Base-by-base conservation (phyloP, 805 yeast species). In the Hanseniaspora meyeri region DNA sequence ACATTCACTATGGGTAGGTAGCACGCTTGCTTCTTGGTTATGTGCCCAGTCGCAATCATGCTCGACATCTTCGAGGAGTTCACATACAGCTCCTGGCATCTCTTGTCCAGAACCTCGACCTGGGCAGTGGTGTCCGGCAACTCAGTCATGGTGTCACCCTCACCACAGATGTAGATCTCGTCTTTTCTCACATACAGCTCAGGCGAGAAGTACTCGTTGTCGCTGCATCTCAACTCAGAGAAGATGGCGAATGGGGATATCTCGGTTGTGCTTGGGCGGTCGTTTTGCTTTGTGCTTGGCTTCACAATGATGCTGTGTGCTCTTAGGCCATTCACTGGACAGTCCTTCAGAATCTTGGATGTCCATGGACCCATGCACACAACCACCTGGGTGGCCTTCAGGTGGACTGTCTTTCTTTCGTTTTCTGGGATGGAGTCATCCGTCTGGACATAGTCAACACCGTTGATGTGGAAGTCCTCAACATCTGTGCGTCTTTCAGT, bases 291-390 rank as follows among this genome's bases (percentile, higher is more conserved):
- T 17, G 29, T 46, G 57, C 82, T 78, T 4, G 97, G 97, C 47
- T 87, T 80, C 55, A 93, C 79, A 0, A 96, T 89, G 65, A 91
- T 90, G 31, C 96, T 87, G 70, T 93, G 97, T 1, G 97, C 97
- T 62, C 97, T 77, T 60, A 91, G 73, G 5, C 97, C 97, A 2
- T 91, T 83, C 12, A 91, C 89, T 32, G 97, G 98, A 66, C 97
- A 90, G 62, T 85, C 89, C 2, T 95, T 95, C 58, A 91, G 71
- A 45, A 91, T 79, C 64, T 83, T 84, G 1, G 96, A 84, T 2
- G 97, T 89, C 98, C 98, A 91, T 12, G 98, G 98, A 0, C 98
- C 98, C 62, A 87, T 86, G 0, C 95, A 75, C 63, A 93, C 73
- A 11, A 91, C 82, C n/a, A 88, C 81, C 62, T 86, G 82, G 65